Conservation (phyloP, 805 yeast species). For the Monosporozyma yasuniensis region DNA sequence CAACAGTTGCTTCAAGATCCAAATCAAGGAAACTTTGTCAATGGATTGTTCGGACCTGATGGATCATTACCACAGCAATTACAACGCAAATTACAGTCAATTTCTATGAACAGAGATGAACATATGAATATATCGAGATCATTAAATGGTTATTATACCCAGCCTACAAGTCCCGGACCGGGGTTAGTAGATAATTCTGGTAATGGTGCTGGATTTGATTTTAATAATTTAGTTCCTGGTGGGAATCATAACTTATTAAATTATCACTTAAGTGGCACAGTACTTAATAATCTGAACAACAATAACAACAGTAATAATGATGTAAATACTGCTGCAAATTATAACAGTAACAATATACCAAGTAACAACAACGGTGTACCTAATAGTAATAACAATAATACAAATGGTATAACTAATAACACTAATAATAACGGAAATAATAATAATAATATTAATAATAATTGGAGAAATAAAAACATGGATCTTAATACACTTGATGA, state of each 20-base stretch:
- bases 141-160: conserved; percentile 25
- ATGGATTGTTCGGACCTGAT: not conserved
- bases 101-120: conserved; percentile 20
- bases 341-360: not conserved
- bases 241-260: not conserved
- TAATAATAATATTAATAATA: not conserved
- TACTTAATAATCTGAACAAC: not conserved
- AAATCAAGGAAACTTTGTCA: not conserved
- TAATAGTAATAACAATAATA: conserved; percentile 3
- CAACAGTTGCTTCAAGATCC: not conserved
- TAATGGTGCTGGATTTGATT: not conserved
- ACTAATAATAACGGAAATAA: not conserved
- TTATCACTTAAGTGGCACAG: not conserved
- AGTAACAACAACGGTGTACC: conserved; percentile 2
- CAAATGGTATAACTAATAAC: not conserved
- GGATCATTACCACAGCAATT: conserved; percentile 20
- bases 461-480: conserved; percentile 2
- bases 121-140: conserved; percentile 12
- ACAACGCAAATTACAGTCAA: conserved; percentile 21
- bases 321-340: not conserved
- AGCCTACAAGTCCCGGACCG: conserved; percentile 28
- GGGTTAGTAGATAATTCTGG: conserved; percentile 3
- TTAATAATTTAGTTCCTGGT: not conserved
- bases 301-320: not conserved
- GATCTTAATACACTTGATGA: conserved; percentile 23